Base-by-base conservation (phyloP, 768 basidiomycete species). In the Pleurotus tuoliensis region DNA sequence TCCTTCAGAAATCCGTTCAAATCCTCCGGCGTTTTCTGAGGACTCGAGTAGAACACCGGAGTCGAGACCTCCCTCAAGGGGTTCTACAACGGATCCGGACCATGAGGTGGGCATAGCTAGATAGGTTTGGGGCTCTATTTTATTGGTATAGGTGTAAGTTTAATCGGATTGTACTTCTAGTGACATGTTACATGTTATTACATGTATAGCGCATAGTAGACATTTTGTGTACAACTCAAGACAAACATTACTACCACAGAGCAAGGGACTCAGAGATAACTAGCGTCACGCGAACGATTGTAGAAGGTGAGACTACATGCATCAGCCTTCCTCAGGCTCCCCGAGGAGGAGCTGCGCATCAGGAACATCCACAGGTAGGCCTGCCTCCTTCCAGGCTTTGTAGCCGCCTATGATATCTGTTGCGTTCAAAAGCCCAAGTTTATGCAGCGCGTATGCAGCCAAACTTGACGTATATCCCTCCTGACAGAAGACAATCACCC, bases 381-480 rank as follows among this genome's bases (percentile, higher is more conserved):
- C 82, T 12, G 79, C 86, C 3, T 77, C 78, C 67, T 75, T 83
- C 90, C 90, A 92, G 0, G 85, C 87, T 16, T 78, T 74, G 67
- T 79, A 87, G 11, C 90, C 90, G 1, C 90, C 90, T 53, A 87
- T 76, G 18, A 92, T 80, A 69, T 92, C 90, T 0, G 90, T 91
- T 43, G 88, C 84, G 63, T 87, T 88, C 41, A 86, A 64, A 58
- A 91, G 66, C 1, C 90, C 90, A 4, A 92, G 63, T 47, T 89
- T 80, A 46, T 86, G 86, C 62, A 92, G 64, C 22, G 86, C 73
- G 49, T 81, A 76, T 0, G 89, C 89, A 1, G 90, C 90, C 38
- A 92, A 75, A 62, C 86, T 88, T 44, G 84, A 86, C 13, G 87
- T 77, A 64, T 83, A 80, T 1, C 90, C 88, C 49, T 89, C 88